Evolutionary conservation across 345 rosid genomes (phyloP).

Genomic region (Eutrema heterophyllum): DNA sequence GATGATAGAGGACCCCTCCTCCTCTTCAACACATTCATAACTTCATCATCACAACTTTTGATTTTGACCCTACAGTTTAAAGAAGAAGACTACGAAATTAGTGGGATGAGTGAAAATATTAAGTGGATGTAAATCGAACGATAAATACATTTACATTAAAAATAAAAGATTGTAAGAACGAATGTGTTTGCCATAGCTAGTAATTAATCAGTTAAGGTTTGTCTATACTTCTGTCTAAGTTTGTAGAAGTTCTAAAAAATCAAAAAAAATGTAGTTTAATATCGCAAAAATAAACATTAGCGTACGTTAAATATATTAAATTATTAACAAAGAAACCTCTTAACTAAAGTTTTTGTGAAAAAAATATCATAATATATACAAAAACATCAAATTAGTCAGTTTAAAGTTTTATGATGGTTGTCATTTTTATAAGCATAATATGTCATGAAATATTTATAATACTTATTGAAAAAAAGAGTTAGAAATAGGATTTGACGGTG

Average conservation of each 20-base stretch:
- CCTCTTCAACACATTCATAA: slow-evolving; percentile 17
- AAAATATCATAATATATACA: too few species aligned
- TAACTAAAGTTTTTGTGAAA: too few species aligned
- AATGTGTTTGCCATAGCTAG: background rate
- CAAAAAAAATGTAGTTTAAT: background rate
- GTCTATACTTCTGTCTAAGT: too few species aligned
- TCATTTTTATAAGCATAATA: background rate
- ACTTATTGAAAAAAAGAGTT: too few species aligned
- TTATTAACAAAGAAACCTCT: too few species aligned
- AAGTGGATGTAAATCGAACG: background rate
- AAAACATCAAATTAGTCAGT: background rate
- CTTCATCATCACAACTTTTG: slow-evolving; percentile 32
- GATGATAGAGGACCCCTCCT: slow-evolving; percentile 34
- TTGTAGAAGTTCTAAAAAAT: background rate
- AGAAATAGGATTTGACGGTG: too few species aligned
- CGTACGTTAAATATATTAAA: too few species aligned
- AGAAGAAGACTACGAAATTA: background rate
- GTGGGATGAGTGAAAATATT: background rate
- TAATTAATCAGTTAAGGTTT: too few species aligned
- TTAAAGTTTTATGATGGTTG: background rate
- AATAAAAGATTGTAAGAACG: background rate
- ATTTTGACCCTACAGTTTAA: slow-evolving; percentile 23
- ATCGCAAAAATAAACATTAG: background rate
- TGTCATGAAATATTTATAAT: background rate
- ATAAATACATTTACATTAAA: background rate